Evolutionary conservation across 176 grass and related monocot genomes (phyloP).

Genomic region (Rhipidocladum racemiflorum): DNA sequence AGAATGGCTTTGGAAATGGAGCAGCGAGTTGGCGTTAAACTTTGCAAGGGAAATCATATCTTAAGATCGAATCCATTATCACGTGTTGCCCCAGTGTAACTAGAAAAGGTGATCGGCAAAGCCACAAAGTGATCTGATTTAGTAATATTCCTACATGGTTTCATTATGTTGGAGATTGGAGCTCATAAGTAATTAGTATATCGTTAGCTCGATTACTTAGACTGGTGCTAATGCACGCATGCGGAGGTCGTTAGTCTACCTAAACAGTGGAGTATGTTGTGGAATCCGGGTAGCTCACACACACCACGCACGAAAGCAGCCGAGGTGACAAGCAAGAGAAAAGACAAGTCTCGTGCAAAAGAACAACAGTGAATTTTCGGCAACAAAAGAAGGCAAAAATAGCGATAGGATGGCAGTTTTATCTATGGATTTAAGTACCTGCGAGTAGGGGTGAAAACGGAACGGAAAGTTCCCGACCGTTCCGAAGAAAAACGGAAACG

Average conservation of each 20-base stretch:
- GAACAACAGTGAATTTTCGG: too few relatives aligned
- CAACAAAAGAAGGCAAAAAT: too few relatives aligned
- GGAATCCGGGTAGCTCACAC: neutral
- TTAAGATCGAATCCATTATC: constrained; percentile 9
- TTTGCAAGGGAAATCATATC: neutral
- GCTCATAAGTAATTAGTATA: neutral
- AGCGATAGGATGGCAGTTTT: too few relatives aligned
- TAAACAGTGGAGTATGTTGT: neutral
- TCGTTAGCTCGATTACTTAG: neutral
- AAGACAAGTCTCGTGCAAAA: too few relatives aligned
- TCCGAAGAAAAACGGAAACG: too few relatives aligned
- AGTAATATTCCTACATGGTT: neutral
- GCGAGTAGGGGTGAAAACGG: too few relatives aligned
- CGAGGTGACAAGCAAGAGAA: constrained; percentile 24
- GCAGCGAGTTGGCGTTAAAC: neutral
- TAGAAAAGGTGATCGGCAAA: neutral
- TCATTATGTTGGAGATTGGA: constrained; percentile 7
- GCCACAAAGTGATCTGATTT: neutral
- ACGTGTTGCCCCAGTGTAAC: constrained; percentile 2
- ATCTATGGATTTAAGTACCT: too few relatives aligned
- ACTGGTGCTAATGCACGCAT: constrained; percentile 6
- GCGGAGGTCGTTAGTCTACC: constrained; percentile 13
- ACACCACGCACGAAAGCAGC: constrained; percentile 1
- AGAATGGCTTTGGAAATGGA: neutral
- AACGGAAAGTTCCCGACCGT: too few relatives aligned